Evolutionary conservation across 1,139 yeast genomes (phyloP).

Genomic region (Saccharomyces hybrid): DNA sequence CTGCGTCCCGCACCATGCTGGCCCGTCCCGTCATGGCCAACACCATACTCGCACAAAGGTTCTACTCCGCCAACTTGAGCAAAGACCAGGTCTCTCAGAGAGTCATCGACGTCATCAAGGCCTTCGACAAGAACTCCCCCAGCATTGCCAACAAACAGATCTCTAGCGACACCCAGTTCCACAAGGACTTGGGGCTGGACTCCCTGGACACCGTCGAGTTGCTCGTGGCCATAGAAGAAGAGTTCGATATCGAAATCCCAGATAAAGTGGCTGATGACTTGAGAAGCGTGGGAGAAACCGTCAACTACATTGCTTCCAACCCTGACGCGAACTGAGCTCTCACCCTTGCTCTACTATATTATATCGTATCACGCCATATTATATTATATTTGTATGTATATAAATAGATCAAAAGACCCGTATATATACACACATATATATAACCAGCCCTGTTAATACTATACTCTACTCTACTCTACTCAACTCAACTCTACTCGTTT

Average conservation of each 20-base stretch:
- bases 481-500: background rate
- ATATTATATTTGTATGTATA: background rate
- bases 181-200: constrained; percentile 54
- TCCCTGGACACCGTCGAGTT: constrained; percentile 67
- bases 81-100: constrained; percentile 11
- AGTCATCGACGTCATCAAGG: constrained; percentile 26
- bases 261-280: constrained; percentile 59
- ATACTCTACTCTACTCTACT: background rate
- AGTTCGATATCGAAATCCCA: constrained; percentile 62
- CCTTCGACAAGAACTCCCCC: constrained; percentile 20
- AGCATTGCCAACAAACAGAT: constrained; percentile 24
- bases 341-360: constrained; percentile 51
- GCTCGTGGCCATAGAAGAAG: constrained; percentile 63
- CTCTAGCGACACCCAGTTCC: constrained; percentile 28
- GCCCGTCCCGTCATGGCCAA: background rate
- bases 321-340: constrained; percentile 37
- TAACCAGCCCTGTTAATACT: constrained; percentile 4
- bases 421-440: constrained; percentile 1
- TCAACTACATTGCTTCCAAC: constrained; percentile 43
- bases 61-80: constrained; percentile 2
- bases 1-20: background rate
- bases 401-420: constrained; percentile 1
- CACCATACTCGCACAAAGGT: constrained; percentile 1
- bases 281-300: constrained; percentile 62
- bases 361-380: constrained; percentile 34